Conservation (phyloP, 331 rosid species). For the Pyrus hybrid region DNA sequence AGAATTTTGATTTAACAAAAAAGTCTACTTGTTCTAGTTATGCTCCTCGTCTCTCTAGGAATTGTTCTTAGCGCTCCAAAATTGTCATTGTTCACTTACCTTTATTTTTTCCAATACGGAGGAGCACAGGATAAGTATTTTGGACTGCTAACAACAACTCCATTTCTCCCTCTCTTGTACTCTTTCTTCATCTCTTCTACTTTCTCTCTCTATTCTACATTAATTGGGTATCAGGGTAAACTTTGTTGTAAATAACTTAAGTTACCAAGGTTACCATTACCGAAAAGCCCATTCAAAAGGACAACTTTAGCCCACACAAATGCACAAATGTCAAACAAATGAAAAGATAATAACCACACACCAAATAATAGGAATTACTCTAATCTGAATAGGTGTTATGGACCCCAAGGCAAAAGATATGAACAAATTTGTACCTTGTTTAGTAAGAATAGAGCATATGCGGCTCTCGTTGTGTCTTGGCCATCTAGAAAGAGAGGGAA, state of each 20-base stretch:
- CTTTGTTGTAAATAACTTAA: not conserved
- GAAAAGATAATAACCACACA: not conserved
- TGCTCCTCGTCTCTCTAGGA: not conserved
- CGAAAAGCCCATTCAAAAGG: not conserved
- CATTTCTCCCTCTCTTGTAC: not conserved
- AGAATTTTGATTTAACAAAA: not conserved
- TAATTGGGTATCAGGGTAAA: not conserved
- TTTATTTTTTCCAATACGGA: not conserved
- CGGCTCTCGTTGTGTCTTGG: conserved; percentile 92
- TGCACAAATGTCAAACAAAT: not conserved
- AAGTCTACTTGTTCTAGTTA: not conserved
- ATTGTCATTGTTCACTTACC: not conserved
- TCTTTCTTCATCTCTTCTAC: not conserved
- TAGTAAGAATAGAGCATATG: conserved; percentile 84
- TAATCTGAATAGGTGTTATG: not conserved
- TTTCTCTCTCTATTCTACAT: not conserved
- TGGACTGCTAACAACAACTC: not conserved
- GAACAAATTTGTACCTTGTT: conserved; percentile 59
- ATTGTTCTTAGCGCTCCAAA: not conserved
- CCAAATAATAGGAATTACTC: not conserved
- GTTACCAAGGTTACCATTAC: not conserved
- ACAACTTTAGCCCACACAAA: not conserved
- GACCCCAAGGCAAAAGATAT: not conserved
- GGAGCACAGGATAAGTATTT: not conserved
- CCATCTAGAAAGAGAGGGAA: conserved; percentile 93